Percentiles rank a stretch among this genome's conserved stretches.
These are phyloP conservation scores for Mycena venus DNA, from an alignment of 768 basidiomycete species.

Conservation along the genomic window DNA sequence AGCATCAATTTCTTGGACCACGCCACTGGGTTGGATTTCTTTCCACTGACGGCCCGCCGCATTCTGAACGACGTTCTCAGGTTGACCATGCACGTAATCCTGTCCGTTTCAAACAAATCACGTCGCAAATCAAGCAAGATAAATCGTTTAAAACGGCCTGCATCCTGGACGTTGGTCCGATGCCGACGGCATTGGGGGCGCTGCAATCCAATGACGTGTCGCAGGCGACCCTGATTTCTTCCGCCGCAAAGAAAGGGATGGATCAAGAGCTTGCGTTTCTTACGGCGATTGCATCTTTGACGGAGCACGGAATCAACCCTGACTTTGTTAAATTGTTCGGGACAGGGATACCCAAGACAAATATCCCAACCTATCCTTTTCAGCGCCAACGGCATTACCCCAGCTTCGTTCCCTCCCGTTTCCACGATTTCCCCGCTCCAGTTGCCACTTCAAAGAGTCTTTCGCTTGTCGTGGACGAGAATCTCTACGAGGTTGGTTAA, in stretches of 20 bases:
- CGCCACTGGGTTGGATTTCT: conserved; percentile 46
- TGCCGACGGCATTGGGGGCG: conserved; percentile 48
- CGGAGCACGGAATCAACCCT: conserved; percentile 42
- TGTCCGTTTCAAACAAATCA: conserved; percentile 46
- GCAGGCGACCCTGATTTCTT: conserved; percentile 38
- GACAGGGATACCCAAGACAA: conserved; percentile 39
- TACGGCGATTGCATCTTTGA: conserved; percentile 41
- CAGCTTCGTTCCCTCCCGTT: conserved; percentile 42
- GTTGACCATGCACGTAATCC: conserved; percentile 50
- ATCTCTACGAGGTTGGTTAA: conserved; percentile 35
- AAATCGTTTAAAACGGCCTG: conserved; percentile 40
- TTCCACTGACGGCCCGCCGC: background rate
- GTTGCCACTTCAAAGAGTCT: background rate
- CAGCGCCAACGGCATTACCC: conserved; percentile 51
- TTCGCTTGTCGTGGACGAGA: conserved; percentile 42
- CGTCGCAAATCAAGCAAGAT: conserved; percentile 31
- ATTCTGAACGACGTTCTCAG: conserved; percentile 31
- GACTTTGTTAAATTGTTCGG: conserved; percentile 42
- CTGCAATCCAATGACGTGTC: conserved; percentile 44
- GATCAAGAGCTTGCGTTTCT: conserved; percentile 49
- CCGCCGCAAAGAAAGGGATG: conserved; percentile 47
- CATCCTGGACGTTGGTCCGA: conserved; percentile 51
- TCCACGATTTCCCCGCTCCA: conserved; percentile 19
- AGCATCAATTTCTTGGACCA: conserved; percentile 35
- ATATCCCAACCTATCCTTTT: conserved; percentile 53